phyloP scores from a whole-genome alignment of 176 grass and related monocot genomes.

The Miscanthus lutarioriparius region DNA sequence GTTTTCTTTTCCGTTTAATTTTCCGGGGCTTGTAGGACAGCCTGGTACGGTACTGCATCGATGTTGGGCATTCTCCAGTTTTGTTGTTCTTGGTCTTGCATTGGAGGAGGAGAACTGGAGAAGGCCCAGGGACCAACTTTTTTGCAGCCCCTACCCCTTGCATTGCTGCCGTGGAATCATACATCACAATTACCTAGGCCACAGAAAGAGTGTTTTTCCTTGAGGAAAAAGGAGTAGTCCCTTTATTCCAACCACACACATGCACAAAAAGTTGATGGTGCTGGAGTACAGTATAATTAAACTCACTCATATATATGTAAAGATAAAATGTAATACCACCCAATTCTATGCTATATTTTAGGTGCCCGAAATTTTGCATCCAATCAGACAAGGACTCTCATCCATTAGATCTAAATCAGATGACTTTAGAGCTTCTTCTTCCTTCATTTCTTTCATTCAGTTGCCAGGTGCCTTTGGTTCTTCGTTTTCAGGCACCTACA shows the following conservation, averaged over 20 bases:
- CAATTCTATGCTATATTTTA: too few relatives aligned
- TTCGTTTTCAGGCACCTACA: too few relatives aligned
- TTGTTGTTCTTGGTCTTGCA: slow-evolving; percentile 49
- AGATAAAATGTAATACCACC: not conserved
- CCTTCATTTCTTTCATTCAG: too few relatives aligned
- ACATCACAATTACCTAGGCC: slow-evolving; percentile 53
- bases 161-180: slow-evolving; percentile 44
- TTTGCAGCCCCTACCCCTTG: slow-evolving; percentile 18
- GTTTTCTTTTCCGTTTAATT: slow-evolving; percentile 9
- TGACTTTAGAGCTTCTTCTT: too few relatives aligned
- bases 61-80: slow-evolving; percentile 51
- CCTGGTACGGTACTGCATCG: slow-evolving; percentile 38
- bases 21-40: slow-evolving; percentile 31
- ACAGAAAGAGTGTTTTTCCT: slow-evolving; percentile 24
- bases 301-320: not conserved
- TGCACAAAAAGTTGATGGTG: slow-evolving; percentile 5
- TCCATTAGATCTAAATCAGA: too few relatives aligned
- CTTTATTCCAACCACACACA: slow-evolving; percentile 34
- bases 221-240: slow-evolving; percentile 14
- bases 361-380: too few relatives aligned
- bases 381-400: too few relatives aligned
- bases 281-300: not conserved
- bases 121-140: slow-evolving; percentile 41
- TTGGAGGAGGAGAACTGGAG: slow-evolving; percentile 22
- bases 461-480: too few relatives aligned